Base-by-base conservation (phyloP, 371 early-diverging fungal genomes). In the Syncephalastrum sp. region DNA sequence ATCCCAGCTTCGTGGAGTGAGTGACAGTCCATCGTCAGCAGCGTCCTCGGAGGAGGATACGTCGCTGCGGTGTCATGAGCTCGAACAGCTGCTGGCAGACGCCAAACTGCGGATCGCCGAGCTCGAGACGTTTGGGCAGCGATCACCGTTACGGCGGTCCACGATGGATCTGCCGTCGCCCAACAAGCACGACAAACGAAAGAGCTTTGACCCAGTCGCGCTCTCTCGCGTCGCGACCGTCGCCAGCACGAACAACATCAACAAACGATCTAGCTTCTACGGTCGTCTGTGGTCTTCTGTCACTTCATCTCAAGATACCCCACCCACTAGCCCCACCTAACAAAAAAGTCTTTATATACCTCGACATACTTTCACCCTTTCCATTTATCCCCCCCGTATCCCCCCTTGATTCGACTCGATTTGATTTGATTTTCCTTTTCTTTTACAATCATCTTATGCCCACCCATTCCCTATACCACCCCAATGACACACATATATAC, bases 101-200 rank as follows among this genome's bases (percentile, higher is more conserved):
- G 69, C 69, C 1, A 69, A 69, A 46, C 49, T 69, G 12, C 61
- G 61, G n/a, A 64, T 69, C 41, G 69, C 59, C 4, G 59, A 65
- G 47, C 42, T 69, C 21, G 65, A 69, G 25, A 69, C 65, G 8
- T 61, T 47, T 49, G 55, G 60, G 7, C 54, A 54, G 19, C 14
- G 21, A 25, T 27, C 42, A 42, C 63, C 16, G 21, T 19, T 4
- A 3, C 42, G 44, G 14, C 29, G 27, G 19, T 21, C 43, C 23
- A 57, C 21, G 23, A 33, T 33, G 29, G 42, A 21, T 19, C 29
- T 15, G 14, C 50, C 16, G 19, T 10, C 41, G 21, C 17, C 41
- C 46, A 27, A 42, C 51, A 21, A 43, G 17, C 27, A 47, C 43
- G 47, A 44, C 38, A 54, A 57, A n/a, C 63, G 48, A 45, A 60